A percentile compares a stretch with the other conserved stretches of the same genome.
Evolutionary conservation across 2,329 filamentous ascomycete genomes (phyloP).

Genomic region (Ophiostoma sp.): DNA sequence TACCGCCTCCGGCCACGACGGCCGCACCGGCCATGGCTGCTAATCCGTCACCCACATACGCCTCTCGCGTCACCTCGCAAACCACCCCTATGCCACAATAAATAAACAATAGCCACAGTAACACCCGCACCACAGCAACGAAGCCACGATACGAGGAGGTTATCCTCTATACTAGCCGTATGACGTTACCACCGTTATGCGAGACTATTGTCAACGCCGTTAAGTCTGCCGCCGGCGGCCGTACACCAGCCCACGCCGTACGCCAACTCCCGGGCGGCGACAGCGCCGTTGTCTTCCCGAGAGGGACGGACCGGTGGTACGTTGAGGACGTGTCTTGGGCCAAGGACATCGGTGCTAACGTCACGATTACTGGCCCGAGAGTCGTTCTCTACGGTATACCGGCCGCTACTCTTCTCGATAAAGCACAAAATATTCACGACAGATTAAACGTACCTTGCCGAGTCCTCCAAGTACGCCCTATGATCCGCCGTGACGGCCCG

Average conservation of each 20-base stretch:
- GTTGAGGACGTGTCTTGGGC: no score
- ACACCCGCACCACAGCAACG: background rate
- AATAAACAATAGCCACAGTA: background rate
- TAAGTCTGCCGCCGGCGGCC: background rate
- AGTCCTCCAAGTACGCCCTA: background rate
- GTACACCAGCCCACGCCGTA: background rate
- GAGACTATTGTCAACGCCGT: background rate
- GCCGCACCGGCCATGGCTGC: no score
- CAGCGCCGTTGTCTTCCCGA: background rate
- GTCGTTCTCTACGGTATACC: background rate
- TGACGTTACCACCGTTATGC: background rate
- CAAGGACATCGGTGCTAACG: no score
- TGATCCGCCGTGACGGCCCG: background rate
- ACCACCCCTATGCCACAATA: background rate
- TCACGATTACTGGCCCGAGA: no score
- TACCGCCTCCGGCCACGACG: no score
- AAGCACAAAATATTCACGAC: background rate
- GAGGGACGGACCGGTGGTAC: no score
- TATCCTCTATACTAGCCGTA: background rate
- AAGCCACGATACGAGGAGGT: background rate
- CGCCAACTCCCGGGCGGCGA: background rate
- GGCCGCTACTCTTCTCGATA: background rate
- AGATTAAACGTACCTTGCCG: no score
- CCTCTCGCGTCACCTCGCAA: no score
- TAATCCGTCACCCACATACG: no score